Evolutionary conservation across 1,139 yeast species (phyloP).

Genomic region (Keqinozyma sinolaborantium): DNA sequence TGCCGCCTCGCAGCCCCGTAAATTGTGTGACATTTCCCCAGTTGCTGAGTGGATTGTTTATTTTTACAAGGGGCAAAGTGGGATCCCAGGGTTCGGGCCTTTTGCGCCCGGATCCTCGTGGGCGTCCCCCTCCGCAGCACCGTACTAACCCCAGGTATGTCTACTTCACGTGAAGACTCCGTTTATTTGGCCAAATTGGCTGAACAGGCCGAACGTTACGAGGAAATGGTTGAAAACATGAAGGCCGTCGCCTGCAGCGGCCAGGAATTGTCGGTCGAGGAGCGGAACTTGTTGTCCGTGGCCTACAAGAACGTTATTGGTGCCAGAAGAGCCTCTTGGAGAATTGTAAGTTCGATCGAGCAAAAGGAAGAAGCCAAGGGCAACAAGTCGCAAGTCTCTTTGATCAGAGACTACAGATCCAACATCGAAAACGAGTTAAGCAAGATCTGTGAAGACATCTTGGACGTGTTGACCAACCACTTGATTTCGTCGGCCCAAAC

Average conservation of each 20-base stretch:
- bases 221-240: constrained; percentile 99
- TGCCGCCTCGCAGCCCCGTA: too few species aligned
- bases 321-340: constrained; percentile 99
- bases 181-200: constrained; percentile 98
- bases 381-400: constrained; percentile 79
- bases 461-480: constrained; percentile 82
- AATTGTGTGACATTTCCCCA: too few species aligned
- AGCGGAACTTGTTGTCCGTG: constrained; percentile 93
- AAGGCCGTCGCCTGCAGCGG: constrained; percentile 96
- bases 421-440: constrained; percentile 93
- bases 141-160: constrained; percentile 40
- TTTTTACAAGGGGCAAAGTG: background rate
- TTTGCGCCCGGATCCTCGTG: too few species aligned
- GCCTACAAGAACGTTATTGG: constrained; percentile 99
- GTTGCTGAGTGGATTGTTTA: background rate
- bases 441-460: constrained; percentile 90
- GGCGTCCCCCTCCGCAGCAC: too few species aligned
- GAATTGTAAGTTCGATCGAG: constrained; percentile 95
- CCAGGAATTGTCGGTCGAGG: constrained; percentile 94
- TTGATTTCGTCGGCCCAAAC: constrained; percentile 92
- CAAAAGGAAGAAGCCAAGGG: constrained; percentile 98
- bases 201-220: constrained; percentile 99
- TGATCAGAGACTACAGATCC: constrained; percentile 91
- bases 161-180: constrained; percentile 94
- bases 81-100: too few species aligned